Evolutionary conservation across 371 early-diverging fungal species (phyloP), one percentile per base, ranked within the genome.

Genomic region (Phascolomyces articulosus): DNA sequence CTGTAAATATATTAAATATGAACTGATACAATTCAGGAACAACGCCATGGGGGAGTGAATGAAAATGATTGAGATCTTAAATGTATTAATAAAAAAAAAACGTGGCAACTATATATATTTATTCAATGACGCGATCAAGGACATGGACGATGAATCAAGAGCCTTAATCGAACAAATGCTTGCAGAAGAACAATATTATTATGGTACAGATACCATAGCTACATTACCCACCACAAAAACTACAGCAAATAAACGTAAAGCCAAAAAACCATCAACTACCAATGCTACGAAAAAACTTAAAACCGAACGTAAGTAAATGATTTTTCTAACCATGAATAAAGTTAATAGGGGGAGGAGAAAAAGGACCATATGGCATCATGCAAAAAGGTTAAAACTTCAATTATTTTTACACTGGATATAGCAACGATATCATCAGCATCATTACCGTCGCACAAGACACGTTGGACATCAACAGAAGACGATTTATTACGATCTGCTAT

Each of bases 91-190:
- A 34, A 34, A 34, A 34, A 9, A 34, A 9, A 9, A 34, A 34
- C 34, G 34, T 34, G 34, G 34, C 34, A 6, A 6, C 6, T 34
- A 34, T 0, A 34, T 11, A 9, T 9, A 31, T 34, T 34, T 34
- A 11, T n/a, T 15, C n/a, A 24, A 27, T 24, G 16, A 23, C 40
- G 8, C 34, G 56, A 29, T 55, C 20, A 16, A 66, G 47, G 86
- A 83, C 44, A 86, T 86, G 84, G 90, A 90, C 66, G 83, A 78
- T 40, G 80, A 83, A 57, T 86, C 89, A 0, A 75, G 80, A 10
- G 66, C 73, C 48, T 67, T 90, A 54, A 91, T 91, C 67, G 87
- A 85, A 56, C 83, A 84, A 65, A 90, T 91, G 90, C 75, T 91
- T 18, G 88, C 85, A 3, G 91, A 91, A 53, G 90, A 91, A 67